A percentile compares a stretch with the other conserved stretches of the same genome.
These are phyloP conservation scores for Eragrostis nindensis DNA, from an alignment of 176 grass and related monocot genomes.

Conservation along the genomic window DNA sequence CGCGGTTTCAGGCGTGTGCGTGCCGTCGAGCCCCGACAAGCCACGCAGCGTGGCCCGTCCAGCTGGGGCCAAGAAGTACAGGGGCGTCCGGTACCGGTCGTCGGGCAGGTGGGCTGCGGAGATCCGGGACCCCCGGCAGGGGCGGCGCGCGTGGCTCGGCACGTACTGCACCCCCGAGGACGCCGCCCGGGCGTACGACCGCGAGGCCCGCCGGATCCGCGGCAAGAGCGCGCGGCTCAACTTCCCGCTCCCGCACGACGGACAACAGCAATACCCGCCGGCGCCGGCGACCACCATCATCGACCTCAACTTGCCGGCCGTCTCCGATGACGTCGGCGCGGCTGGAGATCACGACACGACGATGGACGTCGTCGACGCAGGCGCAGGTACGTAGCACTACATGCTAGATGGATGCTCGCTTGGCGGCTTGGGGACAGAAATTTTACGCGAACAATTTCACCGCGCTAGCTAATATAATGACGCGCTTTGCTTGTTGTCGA, in stretches of 20 bases:
- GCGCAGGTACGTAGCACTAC: no score
- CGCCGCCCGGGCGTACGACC: constrained; percentile 72
- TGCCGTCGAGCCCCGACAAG: not conserved
- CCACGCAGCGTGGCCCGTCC: not conserved
- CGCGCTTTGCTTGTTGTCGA: no score
- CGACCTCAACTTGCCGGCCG: constrained; percentile 46
- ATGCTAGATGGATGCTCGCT: no score
- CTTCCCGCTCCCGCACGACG: constrained; percentile 62
- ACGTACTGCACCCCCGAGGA: constrained; percentile 71
- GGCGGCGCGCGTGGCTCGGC: constrained; percentile 75
- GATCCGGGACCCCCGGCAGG: constrained; percentile 64
- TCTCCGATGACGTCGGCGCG: not conserved
- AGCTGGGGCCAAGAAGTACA: constrained; percentile 29
- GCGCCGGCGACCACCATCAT: not conserved
- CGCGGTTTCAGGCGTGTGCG: not conserved
- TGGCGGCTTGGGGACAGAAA: no score
- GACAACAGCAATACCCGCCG: not conserved
- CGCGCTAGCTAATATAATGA: no score
- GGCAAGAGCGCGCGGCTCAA: constrained; percentile 69
- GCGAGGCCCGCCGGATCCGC: constrained; percentile 63
- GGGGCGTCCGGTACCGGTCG: constrained; percentile 54
- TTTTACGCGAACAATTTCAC: no score
- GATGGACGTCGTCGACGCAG: not conserved
- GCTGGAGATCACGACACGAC: not conserved
- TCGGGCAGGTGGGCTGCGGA: constrained; percentile 70